Evolutionary conservation across 108 stramenopile species (phyloP).

Genomic region (Cafeteria roenbergensis): DNA sequence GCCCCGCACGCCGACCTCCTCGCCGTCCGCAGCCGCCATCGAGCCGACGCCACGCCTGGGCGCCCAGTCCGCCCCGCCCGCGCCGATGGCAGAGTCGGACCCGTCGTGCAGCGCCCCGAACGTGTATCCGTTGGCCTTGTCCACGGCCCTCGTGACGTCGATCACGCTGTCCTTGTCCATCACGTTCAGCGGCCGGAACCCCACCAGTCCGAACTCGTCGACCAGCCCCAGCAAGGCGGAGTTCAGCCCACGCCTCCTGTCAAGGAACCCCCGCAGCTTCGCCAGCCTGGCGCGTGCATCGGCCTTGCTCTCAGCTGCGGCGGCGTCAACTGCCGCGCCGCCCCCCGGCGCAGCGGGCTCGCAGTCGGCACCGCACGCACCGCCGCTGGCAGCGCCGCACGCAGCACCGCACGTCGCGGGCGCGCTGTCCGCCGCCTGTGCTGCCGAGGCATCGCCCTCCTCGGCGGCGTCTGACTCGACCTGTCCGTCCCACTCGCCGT

Average conservation of each 20-base stretch:
- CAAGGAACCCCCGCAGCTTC: neutral
- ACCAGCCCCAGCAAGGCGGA: slow-evolving; percentile 30
- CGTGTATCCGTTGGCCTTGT: slow-evolving; percentile 41
- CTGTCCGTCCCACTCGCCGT: no score
- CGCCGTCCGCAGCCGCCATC: no score
- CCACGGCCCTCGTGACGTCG: slow-evolving; percentile 33
- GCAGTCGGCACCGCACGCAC: neutral
- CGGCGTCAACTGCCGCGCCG: neutral
- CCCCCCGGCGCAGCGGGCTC: neutral
- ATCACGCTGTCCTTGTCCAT: slow-evolving; percentile 33
- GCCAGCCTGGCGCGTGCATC: neutral
- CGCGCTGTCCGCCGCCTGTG: slow-evolving; percentile 18
- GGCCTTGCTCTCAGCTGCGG: slow-evolving; percentile 4
- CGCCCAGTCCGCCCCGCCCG: no score
- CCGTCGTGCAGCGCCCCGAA: neutral
- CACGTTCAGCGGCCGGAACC: slow-evolving; percentile 35
- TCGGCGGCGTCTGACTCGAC: no score
- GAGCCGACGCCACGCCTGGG: no score
- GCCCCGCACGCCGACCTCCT: no score
- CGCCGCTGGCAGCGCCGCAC: neutral
- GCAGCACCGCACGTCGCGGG: neutral
- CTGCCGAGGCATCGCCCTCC: no score
- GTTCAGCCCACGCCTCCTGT: slow-evolving; percentile 23
- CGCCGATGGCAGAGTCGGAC: slow-evolving; percentile 13
- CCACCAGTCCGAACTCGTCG: slow-evolving; percentile 38